Evolutionary conservation across 768 basidiomycete genomes (phyloP), one percentile per base, ranked within the genome.

Genomic region (Gautieria morchelliformis): DNA sequence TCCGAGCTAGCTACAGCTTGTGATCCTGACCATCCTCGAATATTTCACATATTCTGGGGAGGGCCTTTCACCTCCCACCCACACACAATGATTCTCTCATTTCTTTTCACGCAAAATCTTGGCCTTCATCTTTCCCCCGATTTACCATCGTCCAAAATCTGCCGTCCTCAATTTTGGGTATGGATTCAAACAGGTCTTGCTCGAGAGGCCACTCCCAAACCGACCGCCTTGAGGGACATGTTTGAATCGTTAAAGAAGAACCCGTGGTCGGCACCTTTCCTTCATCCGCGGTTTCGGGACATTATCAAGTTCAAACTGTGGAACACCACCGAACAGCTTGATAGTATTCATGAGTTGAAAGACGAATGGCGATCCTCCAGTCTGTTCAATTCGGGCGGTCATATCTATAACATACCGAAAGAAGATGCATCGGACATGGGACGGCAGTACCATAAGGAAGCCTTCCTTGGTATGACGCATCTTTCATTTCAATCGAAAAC

Each of bases 41-140:
- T 97, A 37, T 97, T 95, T 76, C 96, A 99, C 71, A 96, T 97
- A 84, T 99, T 96, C 76, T 98, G 96, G 95, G 89, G 93, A 3
- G 95, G 96, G 0, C 86, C 92, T 1, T 97, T 99, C 75, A 96
- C 93, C 8, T 94, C 98, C 75, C 97, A 97, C 69, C 96, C 96
- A 2, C 97, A 98, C 75, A 82, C 92, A 58, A 91, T 94, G 1
- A 77, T 97, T 48, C 75, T 95, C 20, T 96, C 93, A n/a, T 99
- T 93, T 77, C 79, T 98, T 39, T 98, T 85, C 74, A 96, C 95
- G 2, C 96, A 99, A 69, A 96, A 96, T 66, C 80, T 88, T 15
- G 91, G 87, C 14, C 75, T 99, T 22, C 85, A 95, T 64, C 68
- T 82, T 22, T 75, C 80, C 53, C 65, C 72, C 30, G 74, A 77